Percentiles rank a stretch among this genome's conserved stretches.
phyloP scores from a whole-genome alignment of 2,329 filamentous ascomycete genomes.

The Trichoderma asperellum region DNA sequence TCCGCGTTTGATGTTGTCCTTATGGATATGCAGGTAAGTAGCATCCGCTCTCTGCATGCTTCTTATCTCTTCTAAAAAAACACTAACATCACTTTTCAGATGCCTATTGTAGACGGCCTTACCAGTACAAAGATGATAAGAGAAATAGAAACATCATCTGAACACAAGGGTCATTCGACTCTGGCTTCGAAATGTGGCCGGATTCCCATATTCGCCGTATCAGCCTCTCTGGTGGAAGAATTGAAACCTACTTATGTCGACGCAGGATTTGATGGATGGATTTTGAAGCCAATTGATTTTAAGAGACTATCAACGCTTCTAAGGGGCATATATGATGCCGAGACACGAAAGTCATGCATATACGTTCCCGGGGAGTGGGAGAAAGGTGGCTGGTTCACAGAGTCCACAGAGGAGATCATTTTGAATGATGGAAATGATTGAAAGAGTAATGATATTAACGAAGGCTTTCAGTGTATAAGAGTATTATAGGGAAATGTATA shows the following conservation, averaged over 20 bases:
- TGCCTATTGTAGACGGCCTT: slow-evolving; percentile 89
- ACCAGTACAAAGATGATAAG: slow-evolving; percentile 83
- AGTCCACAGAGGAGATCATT: background rate
- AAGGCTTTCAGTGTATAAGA: background rate
- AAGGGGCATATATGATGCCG: slow-evolving; percentile 66
- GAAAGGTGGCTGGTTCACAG: slow-evolving; percentile 77
- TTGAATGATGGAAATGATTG: background rate
- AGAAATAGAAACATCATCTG: slow-evolving; percentile 63
- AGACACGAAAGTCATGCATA: slow-evolving; percentile 62
- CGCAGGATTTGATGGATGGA: slow-evolving; percentile 87
- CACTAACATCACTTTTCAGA: slow-evolving; percentile 57
- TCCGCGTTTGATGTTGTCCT: slow-evolving; percentile 74
- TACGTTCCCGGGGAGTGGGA: slow-evolving; percentile 80
- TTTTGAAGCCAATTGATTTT: slow-evolving; percentile 86
- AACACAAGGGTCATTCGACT: slow-evolving; percentile 57
- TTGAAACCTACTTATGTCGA: slow-evolving; percentile 71
- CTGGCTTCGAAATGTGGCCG: slow-evolving; percentile 65
- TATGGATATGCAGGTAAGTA: slow-evolving; percentile 87
- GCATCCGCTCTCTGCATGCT: background rate
- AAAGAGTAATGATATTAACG: background rate
- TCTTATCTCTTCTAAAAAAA: background rate
- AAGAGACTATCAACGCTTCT: slow-evolving; percentile 71
- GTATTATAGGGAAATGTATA: background rate
- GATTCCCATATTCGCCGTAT: slow-evolving; percentile 84
- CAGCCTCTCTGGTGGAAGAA: slow-evolving; percentile 76